phyloP scores from a whole-genome alignment of 768 basidiomycete genomes.

The Clitopilus hobsonii region DNA sequence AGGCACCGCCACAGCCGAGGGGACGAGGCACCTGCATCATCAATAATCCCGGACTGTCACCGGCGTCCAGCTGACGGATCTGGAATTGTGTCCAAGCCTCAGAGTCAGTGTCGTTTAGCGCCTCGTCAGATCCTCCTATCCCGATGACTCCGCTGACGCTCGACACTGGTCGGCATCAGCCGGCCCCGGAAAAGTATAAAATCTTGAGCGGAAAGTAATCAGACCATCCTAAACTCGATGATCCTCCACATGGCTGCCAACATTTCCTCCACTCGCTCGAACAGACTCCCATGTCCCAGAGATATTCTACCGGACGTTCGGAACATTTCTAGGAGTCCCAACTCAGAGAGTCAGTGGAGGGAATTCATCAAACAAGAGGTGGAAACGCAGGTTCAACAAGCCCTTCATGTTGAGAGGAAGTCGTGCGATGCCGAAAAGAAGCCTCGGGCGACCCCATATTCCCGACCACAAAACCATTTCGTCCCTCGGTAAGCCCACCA shows the following conservation, averaged over 20 bases:
- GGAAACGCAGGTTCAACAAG: not conserved
- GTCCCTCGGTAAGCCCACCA: constrained; percentile 13
- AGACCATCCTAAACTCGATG: not conserved
- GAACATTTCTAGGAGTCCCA: not conserved
- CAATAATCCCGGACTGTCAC: too few species aligned
- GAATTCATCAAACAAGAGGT: not conserved
- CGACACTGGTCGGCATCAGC: not conserved
- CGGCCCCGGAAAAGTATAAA: not conserved
- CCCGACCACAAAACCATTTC: not conserved
- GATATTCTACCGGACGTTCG: not conserved
- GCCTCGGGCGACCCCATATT: not conserved
- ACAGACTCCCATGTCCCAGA: not conserved
- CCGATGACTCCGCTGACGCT: not conserved
- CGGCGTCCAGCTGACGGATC: not conserved
- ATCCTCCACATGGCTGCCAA: not conserved
- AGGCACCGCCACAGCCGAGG: not conserved
- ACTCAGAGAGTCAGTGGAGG: not conserved
- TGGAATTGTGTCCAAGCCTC: too few species aligned
- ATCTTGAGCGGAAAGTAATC: not conserved
- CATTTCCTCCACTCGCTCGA: not conserved
- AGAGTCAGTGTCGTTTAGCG: not conserved
- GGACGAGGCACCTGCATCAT: not conserved
- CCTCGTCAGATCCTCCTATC: not conserved
- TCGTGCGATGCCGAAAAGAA: not conserved
- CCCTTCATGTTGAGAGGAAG: too few species aligned